These are phyloP conservation scores for Kalmusia sp. DNA, from an alignment of 2,329 filamentous ascomycete genomes.

Conservation along the genomic window DNA sequence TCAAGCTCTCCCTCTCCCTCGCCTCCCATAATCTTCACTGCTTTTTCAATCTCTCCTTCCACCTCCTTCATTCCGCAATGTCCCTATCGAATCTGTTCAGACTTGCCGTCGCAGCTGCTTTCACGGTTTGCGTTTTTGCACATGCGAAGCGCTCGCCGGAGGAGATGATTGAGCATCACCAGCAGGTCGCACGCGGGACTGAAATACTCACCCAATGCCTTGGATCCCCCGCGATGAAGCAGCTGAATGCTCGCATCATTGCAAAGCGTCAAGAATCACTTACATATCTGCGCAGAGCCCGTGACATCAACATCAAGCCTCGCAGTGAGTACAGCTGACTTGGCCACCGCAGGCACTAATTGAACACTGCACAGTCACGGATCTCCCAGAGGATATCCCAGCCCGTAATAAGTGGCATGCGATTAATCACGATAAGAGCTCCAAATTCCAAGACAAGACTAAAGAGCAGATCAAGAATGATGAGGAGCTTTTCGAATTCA, in stretches of 20 bases:
- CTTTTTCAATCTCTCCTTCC: not conserved
- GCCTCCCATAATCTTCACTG: no score
- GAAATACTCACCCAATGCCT: constrained; percentile 17
- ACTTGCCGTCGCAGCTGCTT: constrained; percentile 4
- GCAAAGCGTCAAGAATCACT: constrained; percentile 11
- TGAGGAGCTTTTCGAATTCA: constrained; percentile 4
- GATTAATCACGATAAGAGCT: constrained; percentile 1
- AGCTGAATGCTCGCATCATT: constrained; percentile 13
- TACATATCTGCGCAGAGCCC: constrained; percentile 19
- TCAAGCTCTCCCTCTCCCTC: not conserved
- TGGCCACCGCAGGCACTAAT: not conserved
- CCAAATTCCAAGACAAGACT: not conserved
- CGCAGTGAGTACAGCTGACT: not conserved
- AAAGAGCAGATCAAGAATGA: not conserved
- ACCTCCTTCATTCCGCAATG: not conserved
- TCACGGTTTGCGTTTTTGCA: not conserved
- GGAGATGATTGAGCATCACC: constrained; percentile 17
- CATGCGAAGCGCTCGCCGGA: constrained; percentile 11
- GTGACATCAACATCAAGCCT: constrained; percentile 10
- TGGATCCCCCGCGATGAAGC: constrained; percentile 11
- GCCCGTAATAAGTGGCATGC: not conserved
- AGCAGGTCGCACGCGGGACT: constrained; percentile 1
- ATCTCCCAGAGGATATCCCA: not conserved
- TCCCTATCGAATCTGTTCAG: not conserved
- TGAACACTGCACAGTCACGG: not conserved